These are phyloP conservation scores for Phylloporus sp. DNA, from an alignment of 768 basidiomycete genomes.

Conservation along the genomic window DNA sequence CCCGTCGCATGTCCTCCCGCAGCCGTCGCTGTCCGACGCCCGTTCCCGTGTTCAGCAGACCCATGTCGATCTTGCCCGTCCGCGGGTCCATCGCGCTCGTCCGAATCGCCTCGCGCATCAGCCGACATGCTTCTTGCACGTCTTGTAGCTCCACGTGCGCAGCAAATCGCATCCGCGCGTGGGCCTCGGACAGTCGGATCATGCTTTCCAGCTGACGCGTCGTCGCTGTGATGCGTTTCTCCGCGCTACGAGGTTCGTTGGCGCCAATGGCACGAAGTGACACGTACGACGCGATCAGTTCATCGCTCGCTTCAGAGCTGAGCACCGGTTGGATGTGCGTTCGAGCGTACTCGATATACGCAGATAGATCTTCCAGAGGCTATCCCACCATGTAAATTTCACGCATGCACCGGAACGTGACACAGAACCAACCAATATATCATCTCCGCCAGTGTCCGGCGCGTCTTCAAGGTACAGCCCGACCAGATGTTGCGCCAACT, in stretches of 20 bases:
- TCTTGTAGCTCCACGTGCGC: constrained; percentile 81
- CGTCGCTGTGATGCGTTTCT: constrained; percentile 96
- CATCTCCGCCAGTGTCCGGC: constrained; percentile 52
- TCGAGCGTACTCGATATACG: constrained; percentile 92
- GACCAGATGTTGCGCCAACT: constrained; percentile 88
- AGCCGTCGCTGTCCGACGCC: constrained; percentile 81
- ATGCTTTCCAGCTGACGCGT: constrained; percentile 96
- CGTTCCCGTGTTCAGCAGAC: constrained; percentile 90
- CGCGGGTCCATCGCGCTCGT: constrained; percentile 93
- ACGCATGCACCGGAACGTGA: background rate
- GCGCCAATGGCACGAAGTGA: constrained; percentile 87
- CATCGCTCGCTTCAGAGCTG: constrained; percentile 76
- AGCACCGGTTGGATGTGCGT: constrained; percentile 81
- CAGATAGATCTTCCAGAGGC: constrained; percentile 87
- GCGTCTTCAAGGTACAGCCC: constrained; percentile 90
- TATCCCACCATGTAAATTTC: constrained; percentile 30
- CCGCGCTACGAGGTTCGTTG: constrained; percentile 77
- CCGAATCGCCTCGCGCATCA: constrained; percentile 95
- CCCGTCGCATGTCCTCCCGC: constrained; percentile 86
- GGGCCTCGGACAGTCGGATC: constrained; percentile 94
- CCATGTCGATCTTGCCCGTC: constrained; percentile 97
- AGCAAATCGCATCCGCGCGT: constrained; percentile 93
- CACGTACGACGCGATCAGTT: constrained; percentile 87
- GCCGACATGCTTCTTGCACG: constrained; percentile 85
- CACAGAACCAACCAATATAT: constrained; percentile 63